phyloP scores from a whole-genome alignment of 352 stramenopile genomes.

The Phytophthora boehmeriae region DNA sequence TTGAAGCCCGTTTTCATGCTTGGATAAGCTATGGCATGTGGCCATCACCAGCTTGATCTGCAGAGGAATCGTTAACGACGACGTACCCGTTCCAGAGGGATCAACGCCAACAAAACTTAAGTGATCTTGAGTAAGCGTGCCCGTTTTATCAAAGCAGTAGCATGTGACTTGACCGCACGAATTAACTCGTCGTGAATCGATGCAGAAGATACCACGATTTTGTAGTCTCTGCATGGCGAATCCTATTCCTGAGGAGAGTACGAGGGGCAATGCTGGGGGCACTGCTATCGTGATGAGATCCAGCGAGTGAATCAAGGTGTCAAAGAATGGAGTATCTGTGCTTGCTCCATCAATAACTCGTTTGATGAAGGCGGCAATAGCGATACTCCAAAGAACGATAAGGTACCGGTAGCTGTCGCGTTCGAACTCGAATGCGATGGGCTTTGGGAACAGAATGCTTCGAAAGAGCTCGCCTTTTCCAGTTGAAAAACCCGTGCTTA shows the following conservation, averaged over 20 bases:
- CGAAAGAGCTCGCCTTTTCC: slow-evolving; percentile 72
- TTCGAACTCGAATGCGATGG: slow-evolving; percentile 64
- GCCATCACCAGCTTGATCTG: slow-evolving; percentile 43
- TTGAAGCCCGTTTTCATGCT: slow-evolving; percentile 36
- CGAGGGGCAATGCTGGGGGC: slow-evolving; percentile 57
- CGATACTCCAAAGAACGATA: slow-evolving; percentile 43
- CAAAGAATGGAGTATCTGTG: slow-evolving; percentile 21
- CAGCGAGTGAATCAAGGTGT: slow-evolving; percentile 53
- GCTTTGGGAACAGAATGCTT: slow-evolving; percentile 63
- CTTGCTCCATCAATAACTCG: slow-evolving; percentile 30
- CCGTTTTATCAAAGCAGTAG: slow-evolving; percentile 74
- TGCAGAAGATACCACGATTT: slow-evolving; percentile 56
- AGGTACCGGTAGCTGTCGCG: slow-evolving; percentile 74
- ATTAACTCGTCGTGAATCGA: slow-evolving; percentile 63
- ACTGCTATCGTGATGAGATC: slow-evolving; percentile 75
- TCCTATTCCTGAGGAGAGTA: slow-evolving; percentile 66
- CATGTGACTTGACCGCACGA: slow-evolving; percentile 51
- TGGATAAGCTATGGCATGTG: slow-evolving; percentile 51
- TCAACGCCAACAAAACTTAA: slow-evolving; percentile 44
- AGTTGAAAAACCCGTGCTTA: slow-evolving; percentile 63
- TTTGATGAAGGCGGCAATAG: slow-evolving; percentile 58
- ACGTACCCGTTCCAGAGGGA: no score
- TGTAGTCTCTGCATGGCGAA: slow-evolving; percentile 55
- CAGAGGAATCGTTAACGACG: not conserved
- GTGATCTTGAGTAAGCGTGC: slow-evolving; percentile 53